Percentiles rank a stretch among this genome's conserved stretches.
These are phyloP conservation scores for Salvia sclarea DNA, from an alignment of 305 asterid genomes.

Conservation along the genomic window DNA sequence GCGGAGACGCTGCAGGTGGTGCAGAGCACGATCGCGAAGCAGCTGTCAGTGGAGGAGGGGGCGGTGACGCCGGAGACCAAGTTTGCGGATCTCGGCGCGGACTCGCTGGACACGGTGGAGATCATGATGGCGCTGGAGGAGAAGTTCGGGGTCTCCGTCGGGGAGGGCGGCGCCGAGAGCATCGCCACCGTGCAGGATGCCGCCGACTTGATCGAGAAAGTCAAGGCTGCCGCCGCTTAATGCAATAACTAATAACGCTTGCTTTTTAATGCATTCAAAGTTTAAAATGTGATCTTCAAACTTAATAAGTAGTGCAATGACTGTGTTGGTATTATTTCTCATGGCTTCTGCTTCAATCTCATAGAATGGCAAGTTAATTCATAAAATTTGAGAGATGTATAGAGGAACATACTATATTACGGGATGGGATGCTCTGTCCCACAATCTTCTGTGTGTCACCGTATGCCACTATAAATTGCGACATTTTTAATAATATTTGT, in stretches of 20 bases:
- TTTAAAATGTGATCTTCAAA: not conserved
- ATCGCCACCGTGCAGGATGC: constrained; percentile 66
- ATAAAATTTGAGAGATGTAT: no score
- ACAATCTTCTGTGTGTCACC: no score
- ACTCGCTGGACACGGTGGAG: constrained; percentile 65
- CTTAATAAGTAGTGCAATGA: no score
- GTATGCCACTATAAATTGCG: no score
- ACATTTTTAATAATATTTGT: no score
- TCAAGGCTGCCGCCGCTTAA: constrained; percentile 40
- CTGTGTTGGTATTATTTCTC: no score
- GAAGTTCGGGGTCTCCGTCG: constrained; percentile 51
- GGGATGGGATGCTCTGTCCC: no score
- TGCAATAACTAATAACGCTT: not conserved
- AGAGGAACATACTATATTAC: no score
- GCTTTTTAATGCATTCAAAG: not conserved
- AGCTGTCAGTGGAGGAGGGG: constrained; percentile 48
- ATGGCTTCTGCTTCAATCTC: not conserved
- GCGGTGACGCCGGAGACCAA: constrained; percentile 47
- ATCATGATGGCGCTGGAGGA: constrained; percentile 55
- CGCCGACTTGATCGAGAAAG: constrained; percentile 61
- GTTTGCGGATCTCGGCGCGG: constrained; percentile 60
- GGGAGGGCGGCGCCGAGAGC: constrained; percentile 54
- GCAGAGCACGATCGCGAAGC: constrained; percentile 52
- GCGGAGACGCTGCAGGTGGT: constrained; percentile 52
- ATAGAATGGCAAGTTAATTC: not conserved